Evolutionary conservation across 768 basidiomycete genomes (phyloP).

Genomic region (Dacryopinax primogenitus): DNA sequence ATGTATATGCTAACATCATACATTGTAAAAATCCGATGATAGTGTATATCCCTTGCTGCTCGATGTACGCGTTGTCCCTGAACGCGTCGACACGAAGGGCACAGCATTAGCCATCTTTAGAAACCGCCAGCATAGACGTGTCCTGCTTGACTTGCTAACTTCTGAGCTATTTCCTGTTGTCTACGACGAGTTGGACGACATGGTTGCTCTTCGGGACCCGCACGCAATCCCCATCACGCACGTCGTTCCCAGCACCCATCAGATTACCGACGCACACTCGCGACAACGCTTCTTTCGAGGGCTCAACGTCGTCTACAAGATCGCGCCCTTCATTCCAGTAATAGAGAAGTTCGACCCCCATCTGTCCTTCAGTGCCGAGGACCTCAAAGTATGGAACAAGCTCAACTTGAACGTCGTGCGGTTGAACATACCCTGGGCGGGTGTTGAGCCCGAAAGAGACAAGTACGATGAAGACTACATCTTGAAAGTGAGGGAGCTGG

Average conservation of each 20-base stretch:
- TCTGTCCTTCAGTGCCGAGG: constrained; percentile 1
- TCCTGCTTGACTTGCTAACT: not conserved
- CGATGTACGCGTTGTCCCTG: too few species aligned
- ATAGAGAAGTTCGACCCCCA: not conserved
- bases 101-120: too few species aligned
- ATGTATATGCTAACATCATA: too few species aligned
- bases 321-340: constrained; percentile 3
- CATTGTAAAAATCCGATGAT: too few species aligned
- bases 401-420: constrained; percentile 2
- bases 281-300: constrained; percentile 5
- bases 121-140: constrained; percentile 1
- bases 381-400: not conserved
- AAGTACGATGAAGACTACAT: constrained; percentile 6
- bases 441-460: constrained; percentile 3
- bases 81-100: too few species aligned
- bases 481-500: constrained; percentile 5
- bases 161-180: not conserved
- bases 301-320: constrained; percentile 5
- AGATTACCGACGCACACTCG: not conserved
- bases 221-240: not conserved
- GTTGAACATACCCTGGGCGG: constrained; percentile 5
- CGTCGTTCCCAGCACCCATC: not conserved
- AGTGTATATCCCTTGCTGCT: too few species aligned
- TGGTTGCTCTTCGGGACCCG: not conserved
- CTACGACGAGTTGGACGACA: not conserved